Conservation (phyloP, 352 stramenopile genomes). For the Plasmopara muralis region DNA sequence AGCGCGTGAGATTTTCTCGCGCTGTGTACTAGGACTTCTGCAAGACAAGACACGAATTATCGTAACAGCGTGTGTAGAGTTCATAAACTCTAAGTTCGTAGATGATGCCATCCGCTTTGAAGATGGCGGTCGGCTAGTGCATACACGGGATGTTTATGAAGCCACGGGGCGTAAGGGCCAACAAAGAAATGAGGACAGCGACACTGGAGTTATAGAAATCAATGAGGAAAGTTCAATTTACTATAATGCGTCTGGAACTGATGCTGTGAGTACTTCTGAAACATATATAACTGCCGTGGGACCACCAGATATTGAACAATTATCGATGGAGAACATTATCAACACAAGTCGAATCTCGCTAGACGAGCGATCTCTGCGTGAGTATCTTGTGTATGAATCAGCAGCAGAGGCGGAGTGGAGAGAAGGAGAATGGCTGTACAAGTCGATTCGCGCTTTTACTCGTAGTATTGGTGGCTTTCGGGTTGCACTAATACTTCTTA, state of each 20-base stretch:
- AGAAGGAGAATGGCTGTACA: slow-evolving; percentile 14
- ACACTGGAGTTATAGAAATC: slow-evolving; percentile 9
- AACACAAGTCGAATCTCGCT: slow-evolving; percentile 20
- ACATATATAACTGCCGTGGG: slow-evolving; percentile 12
- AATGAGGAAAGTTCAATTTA: slow-evolving; percentile 14
- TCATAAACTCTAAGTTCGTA: slow-evolving; percentile 56
- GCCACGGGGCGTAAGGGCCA: slow-evolving; percentile 13
- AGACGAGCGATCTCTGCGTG: slow-evolving; percentile 22
- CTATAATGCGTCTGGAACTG: no score
- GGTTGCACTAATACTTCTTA: slow-evolving; percentile 39
- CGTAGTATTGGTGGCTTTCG: slow-evolving; percentile 35
- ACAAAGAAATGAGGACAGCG: slow-evolving; percentile 15
- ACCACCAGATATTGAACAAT: slow-evolving; percentile 8
- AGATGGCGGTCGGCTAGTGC: slow-evolving; percentile 35
- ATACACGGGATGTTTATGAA: slow-evolving; percentile 38
- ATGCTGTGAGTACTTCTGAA: no score
- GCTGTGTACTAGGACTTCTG: slow-evolving; percentile 62
- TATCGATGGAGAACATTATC: slow-evolving; percentile 45
- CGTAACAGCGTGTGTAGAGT: slow-evolving; percentile 62
- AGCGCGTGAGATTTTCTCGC: slow-evolving; percentile 79
- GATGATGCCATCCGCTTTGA: slow-evolving; percentile 50
- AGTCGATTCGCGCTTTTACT: slow-evolving; percentile 37
- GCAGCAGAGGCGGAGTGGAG: slow-evolving; percentile 15
- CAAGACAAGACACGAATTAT: slow-evolving; percentile 60
- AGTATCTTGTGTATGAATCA: slow-evolving; percentile 26